Evolutionary conservation across 768 basidiomycete species (phyloP), one percentile per base, ranked within the genome.

Genomic region (Aureoboletus auriporus): DNA sequence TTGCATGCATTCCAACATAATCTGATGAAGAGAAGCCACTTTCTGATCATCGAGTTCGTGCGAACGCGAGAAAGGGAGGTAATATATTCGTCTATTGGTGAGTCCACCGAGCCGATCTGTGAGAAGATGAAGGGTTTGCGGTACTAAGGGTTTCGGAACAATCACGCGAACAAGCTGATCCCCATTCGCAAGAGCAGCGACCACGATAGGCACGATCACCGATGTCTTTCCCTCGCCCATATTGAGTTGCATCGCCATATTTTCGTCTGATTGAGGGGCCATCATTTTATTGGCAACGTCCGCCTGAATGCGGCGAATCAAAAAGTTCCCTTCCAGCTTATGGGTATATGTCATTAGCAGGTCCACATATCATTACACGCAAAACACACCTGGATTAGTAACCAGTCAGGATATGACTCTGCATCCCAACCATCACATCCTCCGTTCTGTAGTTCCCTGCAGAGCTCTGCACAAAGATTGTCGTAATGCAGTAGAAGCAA

Each of bases 211-310:
- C 2, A 79, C 67, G 14, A 80, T 72, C 1, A 70, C 70, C 0
- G 69, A 71, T 2, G 66, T 66, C 51, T 80, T 79, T 1, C 79
- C 78, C 47, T 79, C 78, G 7, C 78, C 78, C 78, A 80, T 80
- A 40, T 79, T 77, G 10, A 80, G 67, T 35, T 78, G 79, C n/a
- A 74, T 60, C 2, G 66, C 57, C 0, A 69, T 69, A 39, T 73
- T 80, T 8, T 53, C 8, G 1, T 50, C 42, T 0, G 60, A 67
- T 1, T 35, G 46, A 0, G 79, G 75, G 1, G 56, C 34, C 13
- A 76, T 70, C 78, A 80, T 78, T 45, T 77, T 68, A 7, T 55
- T 50, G 1, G 76, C 71, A 14, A 78, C 59, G 0, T 57, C 23
- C 0, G 60, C 56, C 49, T 80, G 78, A 4, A 75, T 44, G 0